These are phyloP conservation scores for Corinectria fuckeliana DNA, from an alignment of 2,329 filamentous ascomycete species.

Conservation along the genomic window DNA sequence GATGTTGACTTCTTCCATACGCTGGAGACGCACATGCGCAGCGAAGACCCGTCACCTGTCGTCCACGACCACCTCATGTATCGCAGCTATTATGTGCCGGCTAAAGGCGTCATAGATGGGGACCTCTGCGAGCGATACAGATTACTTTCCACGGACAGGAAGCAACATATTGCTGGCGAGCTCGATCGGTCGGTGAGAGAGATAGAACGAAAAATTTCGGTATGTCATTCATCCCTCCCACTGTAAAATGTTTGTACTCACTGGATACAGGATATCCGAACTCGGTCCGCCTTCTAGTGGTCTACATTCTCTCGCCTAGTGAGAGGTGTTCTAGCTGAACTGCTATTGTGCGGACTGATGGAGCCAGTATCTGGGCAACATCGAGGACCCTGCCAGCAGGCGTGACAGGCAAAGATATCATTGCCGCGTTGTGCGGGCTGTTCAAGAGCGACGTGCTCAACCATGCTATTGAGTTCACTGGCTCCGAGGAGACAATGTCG, in stretches of 20 bases:
- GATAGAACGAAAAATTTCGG: constrained; percentile 94
- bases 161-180: constrained; percentile 93
- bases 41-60: constrained; percentile 84
- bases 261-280: constrained; percentile 58
- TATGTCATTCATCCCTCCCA: constrained; percentile 34
- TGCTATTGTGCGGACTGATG: constrained; percentile 85
- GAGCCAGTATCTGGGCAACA: constrained; percentile 84
- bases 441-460: constrained; percentile 93
- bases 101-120: constrained; percentile 96
- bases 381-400: constrained; percentile 76
- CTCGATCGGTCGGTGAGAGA: constrained; percentile 88
- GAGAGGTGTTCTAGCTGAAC: too few relatives aligned
- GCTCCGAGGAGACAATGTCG: constrained; percentile 76
- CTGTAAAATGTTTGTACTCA: constrained; percentile 30
- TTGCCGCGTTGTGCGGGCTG: constrained; percentile 83
- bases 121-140: constrained; percentile 94
- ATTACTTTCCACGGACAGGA: constrained; percentile 83
- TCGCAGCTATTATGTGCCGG: constrained; percentile 91
- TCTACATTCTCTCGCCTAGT: too few relatives aligned
- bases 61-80: constrained; percentile 97
- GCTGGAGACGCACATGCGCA: constrained; percentile 85
- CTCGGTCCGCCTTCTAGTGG: constrained; percentile 63
- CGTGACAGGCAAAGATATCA: constrained; percentile 93
- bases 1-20: constrained; percentile 98
- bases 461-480: constrained; percentile 87